Evolutionary conservation across 352 stramenopile genomes (phyloP).

Genomic region (Pythium biforme): DNA sequence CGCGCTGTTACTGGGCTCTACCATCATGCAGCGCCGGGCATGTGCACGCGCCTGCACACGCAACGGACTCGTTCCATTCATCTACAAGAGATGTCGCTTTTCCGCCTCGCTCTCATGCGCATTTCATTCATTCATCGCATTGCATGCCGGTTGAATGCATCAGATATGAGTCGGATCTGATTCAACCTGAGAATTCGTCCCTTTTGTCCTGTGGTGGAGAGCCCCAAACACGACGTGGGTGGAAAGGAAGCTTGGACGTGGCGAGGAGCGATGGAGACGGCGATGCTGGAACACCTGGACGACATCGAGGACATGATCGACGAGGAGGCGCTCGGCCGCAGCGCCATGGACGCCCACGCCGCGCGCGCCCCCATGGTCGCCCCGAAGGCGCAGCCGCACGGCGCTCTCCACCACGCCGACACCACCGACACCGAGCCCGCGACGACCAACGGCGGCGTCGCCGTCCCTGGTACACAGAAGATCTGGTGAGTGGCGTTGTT

Average conservation of each 20-base stretch:
- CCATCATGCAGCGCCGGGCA: no score
- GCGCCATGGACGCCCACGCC: conserved; percentile 34
- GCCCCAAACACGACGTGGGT: not conserved
- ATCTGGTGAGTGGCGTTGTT: conserved; percentile 46
- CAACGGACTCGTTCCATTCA: no score
- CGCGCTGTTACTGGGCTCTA: no score
- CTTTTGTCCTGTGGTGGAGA: conserved; percentile 13
- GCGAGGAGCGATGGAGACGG: conserved; percentile 10
- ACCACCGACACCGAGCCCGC: conserved; percentile 1
- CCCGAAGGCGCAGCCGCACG: conserved; percentile 38
- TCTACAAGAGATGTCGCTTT: no score
- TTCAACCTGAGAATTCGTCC: conserved; percentile 14
- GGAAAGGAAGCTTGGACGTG: not conserved
- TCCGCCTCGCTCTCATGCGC: no score
- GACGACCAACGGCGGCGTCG: conserved; percentile 12
- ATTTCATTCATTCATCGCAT: no score
- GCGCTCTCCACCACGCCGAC: conserved; percentile 15
- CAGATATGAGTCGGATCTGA: conserved; percentile 22
- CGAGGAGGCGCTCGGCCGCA: conserved; percentile 63
- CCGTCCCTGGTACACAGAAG: conserved; percentile 65
- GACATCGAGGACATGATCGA: conserved; percentile 85
- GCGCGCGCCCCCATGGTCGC: conserved; percentile 55
- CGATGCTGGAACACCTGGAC: conserved; percentile 37
- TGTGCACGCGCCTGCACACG: no score
- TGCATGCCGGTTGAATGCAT: no score